Base-by-base conservation (phyloP, 257 asterid genomes). In the Lycium ferocissimum region DNA sequence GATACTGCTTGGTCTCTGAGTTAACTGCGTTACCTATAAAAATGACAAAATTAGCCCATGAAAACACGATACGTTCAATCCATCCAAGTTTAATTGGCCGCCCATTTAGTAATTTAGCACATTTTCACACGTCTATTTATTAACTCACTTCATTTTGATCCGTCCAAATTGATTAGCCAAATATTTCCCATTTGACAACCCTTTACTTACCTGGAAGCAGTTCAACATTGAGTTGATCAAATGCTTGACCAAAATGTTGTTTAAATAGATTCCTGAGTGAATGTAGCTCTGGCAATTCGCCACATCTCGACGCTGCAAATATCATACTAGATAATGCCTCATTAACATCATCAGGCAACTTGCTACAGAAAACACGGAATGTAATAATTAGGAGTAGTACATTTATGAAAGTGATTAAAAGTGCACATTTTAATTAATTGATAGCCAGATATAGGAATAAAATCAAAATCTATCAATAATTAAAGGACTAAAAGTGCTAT, bases 291-390 rank as follows among this genome's bases (percentile, higher is more conserved):
- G 88, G 88, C 18, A 90, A 26, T 70, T 88, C 90, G 0, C 91
- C 90, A 59, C 92, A 85, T 83, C 90, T 90, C 82, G 91, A 87
- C 18, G 90, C 86, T 61, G 90, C 92, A 86, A 84, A 88, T 87
- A 90, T 80, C 63, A 90, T 82, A 76, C 88, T 87, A n/a, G 90
- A 86, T 43, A 86, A 22, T n/a, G 89, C 91, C 83, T 88, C 92
- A 43, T 47, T 13, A 2, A 84, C 85, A 26, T 87, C 86, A 82
- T 10, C 79, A 13, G 89, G 33, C 66, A 90, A 85, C 20, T 90
- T 78, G 0, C 92, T 86, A 85, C 57, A 6, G 58, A 6, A 54
- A 45, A 78, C 2, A 9, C 11, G 0, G 40, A 9, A 20, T 14
- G 10, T 7, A 45, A 85, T 35, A 26, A 26, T 38, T 38, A 54